Percentiles rank a stretch among this genome's conserved stretches.
Evolutionary conservation across 371 early-diverging fungal genomes (phyloP).

Genomic region (Scutellospora calospora): DNA sequence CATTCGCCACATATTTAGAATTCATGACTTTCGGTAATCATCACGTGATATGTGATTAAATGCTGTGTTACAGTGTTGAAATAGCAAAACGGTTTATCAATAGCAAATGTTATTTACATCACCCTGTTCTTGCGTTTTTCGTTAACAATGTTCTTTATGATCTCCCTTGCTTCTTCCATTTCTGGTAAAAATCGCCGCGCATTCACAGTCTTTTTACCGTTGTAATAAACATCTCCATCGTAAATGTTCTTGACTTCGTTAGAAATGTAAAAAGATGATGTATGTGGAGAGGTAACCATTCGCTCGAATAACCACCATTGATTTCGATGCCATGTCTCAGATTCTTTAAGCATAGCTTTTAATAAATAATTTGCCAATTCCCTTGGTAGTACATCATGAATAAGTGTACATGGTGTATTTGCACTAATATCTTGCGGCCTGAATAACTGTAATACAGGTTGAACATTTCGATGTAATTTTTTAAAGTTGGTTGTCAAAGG

Average conservation of each 20-base stretch:
- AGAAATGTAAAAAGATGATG: conserved; percentile 50
- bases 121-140: not conserved
- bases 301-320: conserved; percentile 57
- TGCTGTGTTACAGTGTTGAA: too few relatives aligned
- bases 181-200: conserved; percentile 48
- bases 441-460: not conserved
- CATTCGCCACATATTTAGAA: conserved; percentile 46
- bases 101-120: conserved; percentile 5
- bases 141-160: conserved; percentile 48
- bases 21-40: not conserved
- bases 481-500: too few relatives aligned
- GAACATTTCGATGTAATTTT: not conserved
- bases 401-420: conserved; percentile 50
- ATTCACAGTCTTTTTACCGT: conserved; percentile 47
- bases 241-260: conserved; percentile 41
- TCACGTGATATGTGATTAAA: too few relatives aligned
- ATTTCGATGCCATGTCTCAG: conserved; percentile 51
- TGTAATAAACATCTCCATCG: conserved; percentile 46
- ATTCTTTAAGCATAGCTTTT: conserved; percentile 48
- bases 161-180: conserved; percentile 51
- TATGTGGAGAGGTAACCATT: conserved; percentile 54
- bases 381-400: conserved; percentile 50
- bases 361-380: conserved; percentile 50
- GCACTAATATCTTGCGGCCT: conserved; percentile 46
- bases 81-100: not conserved